Evolutionary conservation across 805 yeast genomes (phyloP).

Genomic region (Metschnikowia santaceciliae): DNA sequence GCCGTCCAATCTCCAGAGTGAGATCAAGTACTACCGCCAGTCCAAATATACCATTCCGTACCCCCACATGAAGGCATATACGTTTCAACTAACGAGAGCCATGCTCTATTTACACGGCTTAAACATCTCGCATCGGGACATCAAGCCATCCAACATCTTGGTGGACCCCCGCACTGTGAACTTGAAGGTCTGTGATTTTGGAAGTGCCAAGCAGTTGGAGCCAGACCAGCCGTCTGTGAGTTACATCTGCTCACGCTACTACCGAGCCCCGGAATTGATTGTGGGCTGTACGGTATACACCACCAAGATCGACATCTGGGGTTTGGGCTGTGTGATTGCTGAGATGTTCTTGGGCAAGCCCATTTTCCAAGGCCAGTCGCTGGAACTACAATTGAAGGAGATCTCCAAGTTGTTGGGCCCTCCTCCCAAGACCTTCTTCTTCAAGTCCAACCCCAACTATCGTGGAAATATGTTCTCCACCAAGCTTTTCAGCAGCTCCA

Average conservation of each 20-base stretch:
- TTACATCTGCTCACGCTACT: slow-evolving; percentile 92
- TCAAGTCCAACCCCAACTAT: slow-evolving; percentile 70
- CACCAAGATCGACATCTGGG: slow-evolving; percentile 95
- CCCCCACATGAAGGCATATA: slow-evolving; percentile 70
- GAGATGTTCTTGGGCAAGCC: slow-evolving; percentile 92
- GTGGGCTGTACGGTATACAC: slow-evolving; percentile 86
- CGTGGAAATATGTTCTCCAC: slow-evolving; percentile 70
- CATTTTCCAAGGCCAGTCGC: slow-evolving; percentile 91
- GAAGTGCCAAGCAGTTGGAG: slow-evolving; percentile 77
- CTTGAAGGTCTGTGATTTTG: slow-evolving; percentile 80
- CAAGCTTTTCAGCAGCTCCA: slow-evolving; percentile 54
- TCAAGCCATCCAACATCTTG: slow-evolving; percentile 77
- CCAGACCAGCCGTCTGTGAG: slow-evolving; percentile 84
- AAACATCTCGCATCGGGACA: slow-evolving; percentile 80
- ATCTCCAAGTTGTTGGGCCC: slow-evolving; percentile 89
- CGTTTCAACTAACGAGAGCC: slow-evolving; percentile 77
- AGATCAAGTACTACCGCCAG: slow-evolving; percentile 64
- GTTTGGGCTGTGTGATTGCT: slow-evolving; percentile 93
- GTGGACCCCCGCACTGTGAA: slow-evolving; percentile 66
- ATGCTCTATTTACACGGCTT: slow-evolving; percentile 79
- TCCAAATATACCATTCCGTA: slow-evolving; percentile 61
- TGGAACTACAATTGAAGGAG: slow-evolving; percentile 82
- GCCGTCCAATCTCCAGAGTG: slow-evolving; percentile 75
- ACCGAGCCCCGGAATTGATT: slow-evolving; percentile 93
- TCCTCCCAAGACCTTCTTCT: slow-evolving; percentile 66